Percentiles rank a stretch among this genome's conserved stretches.
These are phyloP conservation scores for Anthoceros angustus DNA, from an alignment of 225 moss, liverwort and hornwort genomes.

Conservation along the genomic window DNA sequence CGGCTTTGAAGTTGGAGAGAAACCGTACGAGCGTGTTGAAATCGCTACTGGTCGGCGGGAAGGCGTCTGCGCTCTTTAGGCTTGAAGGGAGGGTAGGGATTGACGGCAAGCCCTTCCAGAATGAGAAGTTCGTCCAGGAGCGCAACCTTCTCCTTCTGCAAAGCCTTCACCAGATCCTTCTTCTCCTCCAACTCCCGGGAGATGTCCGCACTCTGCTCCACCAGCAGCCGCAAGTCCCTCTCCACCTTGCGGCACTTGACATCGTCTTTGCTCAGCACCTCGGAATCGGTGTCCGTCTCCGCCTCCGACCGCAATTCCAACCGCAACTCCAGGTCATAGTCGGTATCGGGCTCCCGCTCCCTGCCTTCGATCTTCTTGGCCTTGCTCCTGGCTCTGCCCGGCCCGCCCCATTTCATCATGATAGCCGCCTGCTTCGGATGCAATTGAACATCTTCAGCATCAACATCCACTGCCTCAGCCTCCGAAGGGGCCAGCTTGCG, in stretches of 20 bases:
- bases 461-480: slow-evolving; percentile 2
- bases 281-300: neutral
- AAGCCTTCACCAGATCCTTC: slow-evolving; percentile 11
- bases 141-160: slow-evolving; percentile 20
- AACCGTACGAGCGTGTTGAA: too few relatives aligned
- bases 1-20: too few relatives aligned
- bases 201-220: slow-evolving; percentile 11
- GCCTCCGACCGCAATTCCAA: neutral
- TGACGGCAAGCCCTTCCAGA: slow-evolving; percentile 25
- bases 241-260: slow-evolving; percentile 1
- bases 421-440: slow-evolving; percentile 2
- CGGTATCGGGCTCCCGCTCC: neutral
- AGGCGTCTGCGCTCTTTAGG: neutral
- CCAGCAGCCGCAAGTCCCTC: neutral
- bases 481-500: neutral
- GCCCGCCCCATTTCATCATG: slow-evolving; percentile 2
- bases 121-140: slow-evolving; percentile 32
- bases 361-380: neutral
- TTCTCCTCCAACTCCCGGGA: slow-evolving; percentile 18
- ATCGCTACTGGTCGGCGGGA: too few relatives aligned
- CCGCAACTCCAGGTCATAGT: neutral
- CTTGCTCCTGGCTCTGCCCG: neutral
- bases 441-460: neutral
- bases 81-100: slow-evolving; percentile 17
- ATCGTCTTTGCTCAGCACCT: neutral